Conservation (phyloP, 352 stramenopile species). For the Blastocystis sp. region DNA sequence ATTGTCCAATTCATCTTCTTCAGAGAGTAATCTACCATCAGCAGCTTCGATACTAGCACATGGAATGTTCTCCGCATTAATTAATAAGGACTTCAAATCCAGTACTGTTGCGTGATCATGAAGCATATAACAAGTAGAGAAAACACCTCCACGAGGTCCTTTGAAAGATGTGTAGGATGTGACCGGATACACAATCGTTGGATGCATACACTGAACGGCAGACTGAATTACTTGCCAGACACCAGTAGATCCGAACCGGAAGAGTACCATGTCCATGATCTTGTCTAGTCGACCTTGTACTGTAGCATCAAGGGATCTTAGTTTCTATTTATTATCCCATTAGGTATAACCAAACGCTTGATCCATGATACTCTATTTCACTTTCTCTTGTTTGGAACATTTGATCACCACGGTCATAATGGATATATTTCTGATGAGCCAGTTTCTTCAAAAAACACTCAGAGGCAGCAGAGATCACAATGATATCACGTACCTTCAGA, state of each 20-base stretch:
- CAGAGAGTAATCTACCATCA: constrained; percentile 47
- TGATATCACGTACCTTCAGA: constrained; percentile 46
- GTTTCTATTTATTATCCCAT: constrained; percentile 66
- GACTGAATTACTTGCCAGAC: constrained; percentile 82
- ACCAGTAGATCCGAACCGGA: constrained; percentile 81
- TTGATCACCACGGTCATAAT: constrained; percentile 81
- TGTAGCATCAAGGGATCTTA: constrained; percentile 79
- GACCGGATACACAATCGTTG: constrained; percentile 80
- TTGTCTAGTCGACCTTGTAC: constrained; percentile 79
- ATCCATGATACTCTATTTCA: constrained; percentile 71
- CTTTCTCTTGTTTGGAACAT: constrained; percentile 79
- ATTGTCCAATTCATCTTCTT: constrained; percentile 62
- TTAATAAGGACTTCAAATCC: constrained; percentile 51
- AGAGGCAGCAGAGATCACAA: constrained; percentile 72
- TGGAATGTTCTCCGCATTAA: constrained; percentile 63
- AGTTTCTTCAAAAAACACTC: constrained; percentile 77
- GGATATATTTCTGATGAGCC: constrained; percentile 78
- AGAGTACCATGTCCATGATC: constrained; percentile 84
- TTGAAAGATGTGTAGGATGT: constrained; percentile 81
- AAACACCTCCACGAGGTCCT: constrained; percentile 22
- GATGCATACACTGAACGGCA: constrained; percentile 76
- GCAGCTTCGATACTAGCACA: constrained; percentile 54
- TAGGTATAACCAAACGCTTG: neutral
- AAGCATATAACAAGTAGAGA: constrained; percentile 64
- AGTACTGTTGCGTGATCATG: constrained; percentile 40